Evolutionary conservation across 257 asterid genomes (phyloP).

Genomic region (Salvia hispanica): DNA sequence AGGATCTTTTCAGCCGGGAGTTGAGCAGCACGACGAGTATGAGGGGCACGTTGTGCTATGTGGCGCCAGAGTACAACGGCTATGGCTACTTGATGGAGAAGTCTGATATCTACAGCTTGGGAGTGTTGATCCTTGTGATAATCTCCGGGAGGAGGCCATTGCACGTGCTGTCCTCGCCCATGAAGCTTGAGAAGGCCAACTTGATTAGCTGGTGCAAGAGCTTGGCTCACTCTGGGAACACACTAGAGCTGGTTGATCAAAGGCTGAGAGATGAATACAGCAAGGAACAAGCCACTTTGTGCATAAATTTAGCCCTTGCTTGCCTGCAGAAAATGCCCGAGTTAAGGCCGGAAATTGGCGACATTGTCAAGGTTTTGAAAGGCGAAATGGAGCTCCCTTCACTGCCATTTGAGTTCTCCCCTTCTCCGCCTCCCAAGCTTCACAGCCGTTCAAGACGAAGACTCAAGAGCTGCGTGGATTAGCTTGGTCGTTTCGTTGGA

Average conservation of each 20-base stretch:
- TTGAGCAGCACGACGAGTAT: slow-evolving; percentile 95
- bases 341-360: slow-evolving; percentile 78
- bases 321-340: slow-evolving; percentile 89
- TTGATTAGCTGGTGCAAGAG: slow-evolving; percentile 84
- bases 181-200: slow-evolving; percentile 89
- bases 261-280: slow-evolving; percentile 53
- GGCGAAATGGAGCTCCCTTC: slow-evolving; percentile 81
- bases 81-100: slow-evolving; percentile 81
- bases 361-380: slow-evolving; percentile 69
- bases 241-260: slow-evolving; percentile 77
- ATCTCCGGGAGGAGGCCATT: slow-evolving; percentile 89
- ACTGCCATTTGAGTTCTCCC: slow-evolving; percentile 78
- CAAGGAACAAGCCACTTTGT: slow-evolving; percentile 71
- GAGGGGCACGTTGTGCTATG: slow-evolving; percentile 94
- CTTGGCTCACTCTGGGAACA: slow-evolving; percentile 68
- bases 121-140: slow-evolving; percentile 80
- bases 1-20: slow-evolving; percentile 90
- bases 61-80: slow-evolving; percentile 86
- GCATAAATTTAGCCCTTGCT: slow-evolving; percentile 84
- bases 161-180: slow-evolving; percentile 87
- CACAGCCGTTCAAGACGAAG: slow-evolving; percentile 61
- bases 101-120: slow-evolving; percentile 85
- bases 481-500: not conserved
- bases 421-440: slow-evolving; percentile 78
- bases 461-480: slow-evolving; percentile 44